phyloP scores from a whole-genome alignment of 345 rosid genomes.

The Populus euphratica region DNA sequence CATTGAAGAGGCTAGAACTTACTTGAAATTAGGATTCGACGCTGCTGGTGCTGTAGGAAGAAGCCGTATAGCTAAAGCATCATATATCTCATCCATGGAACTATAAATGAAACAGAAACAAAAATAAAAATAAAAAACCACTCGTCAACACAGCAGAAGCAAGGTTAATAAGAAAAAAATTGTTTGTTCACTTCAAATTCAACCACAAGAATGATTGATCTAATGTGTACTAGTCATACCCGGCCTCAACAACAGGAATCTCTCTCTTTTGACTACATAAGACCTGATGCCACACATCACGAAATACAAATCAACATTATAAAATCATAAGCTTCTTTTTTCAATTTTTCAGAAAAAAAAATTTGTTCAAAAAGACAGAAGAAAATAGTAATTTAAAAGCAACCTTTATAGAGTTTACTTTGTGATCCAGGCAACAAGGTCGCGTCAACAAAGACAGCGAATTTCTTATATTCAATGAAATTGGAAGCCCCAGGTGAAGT shows the following conservation, averaged over 20 bases:
- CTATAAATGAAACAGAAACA: conserved; percentile 31
- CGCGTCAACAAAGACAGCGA: conserved; percentile 11
- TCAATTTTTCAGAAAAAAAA: background rate
- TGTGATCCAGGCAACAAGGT: conserved; percentile 7
- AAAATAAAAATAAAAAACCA: background rate
- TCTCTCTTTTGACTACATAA: conserved; percentile 53
- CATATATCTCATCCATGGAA: conserved; percentile 77
- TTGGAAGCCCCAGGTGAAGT: conserved; percentile 28
- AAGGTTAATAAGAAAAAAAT: background rate
- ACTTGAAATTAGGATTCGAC: conserved; percentile 55
- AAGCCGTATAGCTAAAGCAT: conserved; percentile 60
- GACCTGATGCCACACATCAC: conserved; percentile 34
- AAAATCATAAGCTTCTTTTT: background rate
- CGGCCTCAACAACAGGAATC: conserved; percentile 44
- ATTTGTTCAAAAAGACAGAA: background rate
- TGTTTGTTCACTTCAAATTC: background rate
- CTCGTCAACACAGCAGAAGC: no score
- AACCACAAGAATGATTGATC: background rate
- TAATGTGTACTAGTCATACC: conserved; percentile 34
- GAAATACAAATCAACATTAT: background rate
- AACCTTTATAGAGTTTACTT: conserved; percentile 25
- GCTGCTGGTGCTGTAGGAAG: conserved; percentile 59
- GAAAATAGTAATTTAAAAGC: background rate
- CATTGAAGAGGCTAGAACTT: conserved; percentile 25
- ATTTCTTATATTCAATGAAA: conserved; percentile 31